Evolutionary conservation across 2,329 filamentous ascomycete species (phyloP).

Genomic region (Teratosphaeria destructans): DNA sequence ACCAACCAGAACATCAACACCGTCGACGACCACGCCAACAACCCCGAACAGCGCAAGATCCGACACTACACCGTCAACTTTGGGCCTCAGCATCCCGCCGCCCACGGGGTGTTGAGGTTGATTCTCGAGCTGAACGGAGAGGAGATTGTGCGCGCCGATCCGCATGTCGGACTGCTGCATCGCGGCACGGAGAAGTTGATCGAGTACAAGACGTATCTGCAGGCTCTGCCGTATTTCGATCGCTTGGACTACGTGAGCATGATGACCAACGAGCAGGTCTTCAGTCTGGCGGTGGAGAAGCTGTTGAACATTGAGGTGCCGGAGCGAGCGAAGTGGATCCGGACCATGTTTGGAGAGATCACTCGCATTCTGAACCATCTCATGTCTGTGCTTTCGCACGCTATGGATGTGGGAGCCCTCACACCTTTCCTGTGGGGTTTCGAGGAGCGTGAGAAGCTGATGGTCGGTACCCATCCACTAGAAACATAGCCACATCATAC

Average conservation of each 20-base stretch:
- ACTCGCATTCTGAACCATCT: slow-evolving; percentile 92
- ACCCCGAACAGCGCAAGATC: slow-evolving; percentile 65
- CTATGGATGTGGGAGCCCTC: slow-evolving; percentile 96
- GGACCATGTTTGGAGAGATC: slow-evolving; percentile 90
- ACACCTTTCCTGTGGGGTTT: slow-evolving; percentile 99
- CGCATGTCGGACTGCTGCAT: slow-evolving; percentile 91
- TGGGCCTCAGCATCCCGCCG: slow-evolving; percentile 94
- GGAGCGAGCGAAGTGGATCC: slow-evolving; percentile 90
- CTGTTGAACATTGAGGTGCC: slow-evolving; percentile 94
- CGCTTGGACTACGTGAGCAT: slow-evolving; percentile 98
- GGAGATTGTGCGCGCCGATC: slow-evolving; percentile 92
- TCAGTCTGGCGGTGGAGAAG: slow-evolving; percentile 92
- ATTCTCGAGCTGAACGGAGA: slow-evolving; percentile 97
- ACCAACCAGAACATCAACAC: slow-evolving; percentile 36
- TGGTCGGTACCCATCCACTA: slow-evolving; percentile 53
- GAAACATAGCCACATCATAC: not conserved
- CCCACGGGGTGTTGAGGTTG: slow-evolving; percentile 92
- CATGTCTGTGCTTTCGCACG: slow-evolving; percentile 94
- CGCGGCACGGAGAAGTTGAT: slow-evolving; percentile 98
- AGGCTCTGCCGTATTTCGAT: slow-evolving; percentile 97
- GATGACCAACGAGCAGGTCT: slow-evolving; percentile 99
- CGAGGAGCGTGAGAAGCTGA: slow-evolving; percentile 98
- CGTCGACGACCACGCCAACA: slow-evolving; percentile 34
- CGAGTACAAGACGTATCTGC: slow-evolving; percentile 98
- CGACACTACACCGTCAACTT: slow-evolving; percentile 99